phyloP scores from a whole-genome alignment of 2,329 filamentous ascomycete species.

The Myriosclerotinia curreyana region DNA sequence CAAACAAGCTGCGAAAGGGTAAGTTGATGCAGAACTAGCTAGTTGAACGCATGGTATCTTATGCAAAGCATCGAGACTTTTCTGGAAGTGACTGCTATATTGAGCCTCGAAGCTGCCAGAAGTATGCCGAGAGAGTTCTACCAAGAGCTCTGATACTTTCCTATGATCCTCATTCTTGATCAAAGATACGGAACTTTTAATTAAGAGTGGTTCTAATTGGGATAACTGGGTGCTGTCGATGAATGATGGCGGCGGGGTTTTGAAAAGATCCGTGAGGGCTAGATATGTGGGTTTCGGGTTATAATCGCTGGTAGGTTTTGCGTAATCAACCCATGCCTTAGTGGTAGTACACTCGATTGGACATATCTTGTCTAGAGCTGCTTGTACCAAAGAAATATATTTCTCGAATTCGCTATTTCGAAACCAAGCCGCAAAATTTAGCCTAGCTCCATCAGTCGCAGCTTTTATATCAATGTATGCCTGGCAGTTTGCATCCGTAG shows the following conservation, averaged over 20 bases:
- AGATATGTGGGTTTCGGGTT: conserved; percentile 10
- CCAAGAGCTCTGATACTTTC: conserved; percentile 12
- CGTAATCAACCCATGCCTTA: conserved; percentile 1
- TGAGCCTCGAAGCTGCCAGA: conserved; percentile 22
- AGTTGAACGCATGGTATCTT: neutral
- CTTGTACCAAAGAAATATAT: neutral
- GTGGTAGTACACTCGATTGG: too few species aligned
- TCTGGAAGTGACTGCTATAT: conserved; percentile 25
- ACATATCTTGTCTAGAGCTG: too few species aligned
- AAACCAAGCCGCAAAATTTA: conserved; percentile 22
- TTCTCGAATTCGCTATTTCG: conserved; percentile 21
- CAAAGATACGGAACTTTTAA: too few species aligned
- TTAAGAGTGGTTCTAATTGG: neutral
- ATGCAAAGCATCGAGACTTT: conserved; percentile 25
- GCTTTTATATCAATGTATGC: conserved; percentile 16
- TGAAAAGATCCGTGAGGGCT: conserved; percentile 14
- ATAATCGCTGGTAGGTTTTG: conserved; percentile 1
- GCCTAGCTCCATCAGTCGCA: neutral
- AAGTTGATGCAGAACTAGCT: neutral
- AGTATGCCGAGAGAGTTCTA: conserved; percentile 20
- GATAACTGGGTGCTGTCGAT: neutral
- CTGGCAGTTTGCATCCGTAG: neutral
- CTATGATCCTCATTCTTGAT: too few species aligned
- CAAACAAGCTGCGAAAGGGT: neutral
- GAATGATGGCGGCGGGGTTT: conserved; percentile 12